Percentiles rank a stretch among this genome's conserved stretches.
Conservation (phyloP, 2,329 filamentous ascomycete genomes). For the Apiospora pterosperma region DNA sequence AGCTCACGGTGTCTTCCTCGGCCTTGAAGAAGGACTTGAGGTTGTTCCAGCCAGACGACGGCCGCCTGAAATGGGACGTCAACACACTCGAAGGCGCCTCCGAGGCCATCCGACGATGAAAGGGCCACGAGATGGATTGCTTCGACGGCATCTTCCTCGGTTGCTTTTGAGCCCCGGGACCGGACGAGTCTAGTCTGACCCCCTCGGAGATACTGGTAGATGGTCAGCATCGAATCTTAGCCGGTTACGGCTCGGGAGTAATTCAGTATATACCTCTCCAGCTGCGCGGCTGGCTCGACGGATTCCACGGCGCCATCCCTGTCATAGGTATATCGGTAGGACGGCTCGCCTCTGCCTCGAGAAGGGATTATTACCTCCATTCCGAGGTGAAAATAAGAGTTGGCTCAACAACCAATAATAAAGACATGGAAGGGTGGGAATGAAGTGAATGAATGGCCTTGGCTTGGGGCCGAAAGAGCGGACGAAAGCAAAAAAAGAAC, state of each 20-base stretch:
- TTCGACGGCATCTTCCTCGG: conserved; percentile 15
- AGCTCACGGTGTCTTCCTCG: conserved; percentile 26
- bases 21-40: conserved; percentile 23
- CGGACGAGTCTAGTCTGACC: conserved; percentile 1
- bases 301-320: conserved; percentile 14
- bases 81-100: conserved; percentile 8
- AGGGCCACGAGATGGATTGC: conserved; percentile 19
- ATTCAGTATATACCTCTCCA: conserved; percentile 8
- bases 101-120: conserved; percentile 22
- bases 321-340: conserved; percentile 22
- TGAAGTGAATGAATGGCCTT: neutral
- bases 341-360: conserved; percentile 19
- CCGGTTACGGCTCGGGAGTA: conserved; percentile 11
- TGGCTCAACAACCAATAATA: neutral
- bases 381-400: conserved; percentile 10
- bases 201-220: neutral
- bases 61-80: conserved; percentile 1
- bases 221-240: neutral
- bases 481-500: neutral
- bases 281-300: neutral
- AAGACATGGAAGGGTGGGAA: conserved; percentile 4
- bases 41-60: conserved; percentile 10
- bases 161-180: neutral
- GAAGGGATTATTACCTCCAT: conserved; percentile 22
- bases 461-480: neutral